Conservation (phyloP, 2,329 filamentous ascomycete genomes). For the Aspergillus chevalieri region DNA sequence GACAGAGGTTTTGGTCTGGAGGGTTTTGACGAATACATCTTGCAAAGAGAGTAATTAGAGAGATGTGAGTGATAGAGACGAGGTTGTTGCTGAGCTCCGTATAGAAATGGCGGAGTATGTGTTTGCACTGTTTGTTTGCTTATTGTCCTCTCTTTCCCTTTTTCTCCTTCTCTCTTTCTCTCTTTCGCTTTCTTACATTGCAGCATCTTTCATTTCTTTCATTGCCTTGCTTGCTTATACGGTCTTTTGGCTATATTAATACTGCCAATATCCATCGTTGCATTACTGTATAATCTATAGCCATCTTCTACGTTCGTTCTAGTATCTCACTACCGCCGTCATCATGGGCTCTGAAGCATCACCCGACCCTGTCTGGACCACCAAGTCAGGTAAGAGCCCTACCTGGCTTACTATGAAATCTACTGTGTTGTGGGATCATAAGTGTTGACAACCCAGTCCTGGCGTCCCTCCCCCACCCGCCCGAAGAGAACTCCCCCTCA, state of each 20-base stretch:
- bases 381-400: conserved; percentile 26
- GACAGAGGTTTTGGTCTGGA: conserved; percentile 25
- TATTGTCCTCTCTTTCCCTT: neutral
- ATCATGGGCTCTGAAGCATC: conserved; percentile 26
- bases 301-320: neutral
- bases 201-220: conserved; percentile 3
- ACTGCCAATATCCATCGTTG: neutral
- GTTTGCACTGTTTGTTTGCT: conserved; percentile 21
- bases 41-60: neutral
- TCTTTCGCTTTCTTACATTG: neutral
- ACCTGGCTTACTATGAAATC: no score
- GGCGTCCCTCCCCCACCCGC: conserved; percentile 56
- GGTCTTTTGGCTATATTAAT: neutral
- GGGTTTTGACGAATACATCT: conserved; percentile 13
- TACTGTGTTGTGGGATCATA: no score
- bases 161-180: neutral
- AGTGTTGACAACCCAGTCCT: conserved; percentile 47
- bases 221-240: neutral
- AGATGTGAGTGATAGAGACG: neutral
- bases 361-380: conserved; percentile 25
- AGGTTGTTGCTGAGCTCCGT: conserved; percentile 1
- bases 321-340: neutral
- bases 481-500: conserved; percentile 57
- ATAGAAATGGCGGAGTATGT: conserved; percentile 20
- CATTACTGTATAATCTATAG: conserved; percentile 1